Evolutionary conservation across 2,329 filamentous ascomycete genomes (phyloP).

Genomic region (Tolypocladium ophioglossoides): DNA sequence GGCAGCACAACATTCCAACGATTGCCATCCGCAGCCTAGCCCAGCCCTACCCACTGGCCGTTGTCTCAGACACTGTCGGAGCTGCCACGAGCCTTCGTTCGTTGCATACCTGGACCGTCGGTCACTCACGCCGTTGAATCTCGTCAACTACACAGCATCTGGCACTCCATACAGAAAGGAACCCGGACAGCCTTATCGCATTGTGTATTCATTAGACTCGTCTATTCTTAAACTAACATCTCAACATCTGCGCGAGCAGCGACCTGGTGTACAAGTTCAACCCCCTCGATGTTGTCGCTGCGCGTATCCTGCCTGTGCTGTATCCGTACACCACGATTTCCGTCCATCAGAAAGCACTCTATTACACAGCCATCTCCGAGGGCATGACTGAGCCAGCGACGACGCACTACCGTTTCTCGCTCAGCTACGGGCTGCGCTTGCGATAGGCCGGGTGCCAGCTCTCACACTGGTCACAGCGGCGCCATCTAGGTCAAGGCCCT

Average conservation of each 20-base stretch:
- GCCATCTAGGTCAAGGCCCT: not conserved
- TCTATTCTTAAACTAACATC: not conserved
- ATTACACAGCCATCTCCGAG: not conserved
- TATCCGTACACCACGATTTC: no score
- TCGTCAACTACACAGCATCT: not conserved
- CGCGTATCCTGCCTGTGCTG: not conserved
- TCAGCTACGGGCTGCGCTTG: not conserved
- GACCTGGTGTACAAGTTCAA: not conserved
- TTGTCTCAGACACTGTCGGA: conserved; percentile 1
- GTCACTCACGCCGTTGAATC: not conserved
- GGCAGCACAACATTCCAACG: not conserved
- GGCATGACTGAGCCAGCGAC: not conserved
- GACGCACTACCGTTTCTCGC: not conserved
- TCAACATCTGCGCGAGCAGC: not conserved
- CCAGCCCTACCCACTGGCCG: not conserved
- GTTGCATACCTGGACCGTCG: not conserved
- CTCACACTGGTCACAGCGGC: not conserved
- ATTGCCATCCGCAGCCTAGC: not conserved
- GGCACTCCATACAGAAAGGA: not conserved
- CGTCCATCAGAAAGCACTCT: not conserved
- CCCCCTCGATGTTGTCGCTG: not conserved
- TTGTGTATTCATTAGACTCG: not conserved
- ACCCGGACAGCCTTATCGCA: not conserved
- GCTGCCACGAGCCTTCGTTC: not conserved
- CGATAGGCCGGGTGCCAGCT: not conserved